A percentile compares a stretch with the other conserved stretches of the same genome.
phyloP scores from a whole-genome alignment of 1,139 yeast species.

The Wickerhamomyces sp. region DNA sequence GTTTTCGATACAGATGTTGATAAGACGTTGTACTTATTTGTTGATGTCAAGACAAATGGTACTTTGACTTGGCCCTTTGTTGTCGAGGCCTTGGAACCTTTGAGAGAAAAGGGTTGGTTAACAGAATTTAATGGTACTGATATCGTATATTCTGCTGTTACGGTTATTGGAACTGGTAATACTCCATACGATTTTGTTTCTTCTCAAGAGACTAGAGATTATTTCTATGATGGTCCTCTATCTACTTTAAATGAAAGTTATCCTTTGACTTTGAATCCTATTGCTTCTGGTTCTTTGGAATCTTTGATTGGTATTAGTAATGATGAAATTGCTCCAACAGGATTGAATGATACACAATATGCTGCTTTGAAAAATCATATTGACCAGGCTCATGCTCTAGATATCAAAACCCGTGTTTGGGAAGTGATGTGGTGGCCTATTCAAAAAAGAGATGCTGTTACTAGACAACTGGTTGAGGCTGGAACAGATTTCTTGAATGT shows the following conservation, averaged over 20 bases:
- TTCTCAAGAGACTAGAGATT: conserved; percentile 18
- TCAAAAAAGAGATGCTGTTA: conserved; percentile 31
- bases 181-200: conserved; percentile 29
- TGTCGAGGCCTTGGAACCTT: conserved; percentile 32
- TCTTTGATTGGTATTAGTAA: conserved; percentile 7
- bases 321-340: conserved; percentile 10
- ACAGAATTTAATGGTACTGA: conserved; percentile 28
- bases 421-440: conserved; percentile 49
- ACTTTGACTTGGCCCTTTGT: conserved; percentile 32
- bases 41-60: conserved; percentile 46
- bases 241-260: conserved; percentile 10
- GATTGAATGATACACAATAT: conserved; percentile 26
- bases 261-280: conserved; percentile 20
- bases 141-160: conserved; percentile 36
- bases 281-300: conserved; percentile 19
- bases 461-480: conserved; percentile 34
- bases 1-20: conserved; percentile 38
- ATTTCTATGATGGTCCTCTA: conserved; percentile 23
- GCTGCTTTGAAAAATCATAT: conserved; percentile 26
- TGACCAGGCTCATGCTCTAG: conserved; percentile 32
- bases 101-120: conserved; percentile 36
- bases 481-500: conserved; percentile 43
- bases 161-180: conserved; percentile 44
- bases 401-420: conserved; percentile 45
- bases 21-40: conserved; percentile 41